Conservation (phyloP, 2,329 filamentous ascomycete genomes). For the Zymoseptoria passerinii region DNA sequence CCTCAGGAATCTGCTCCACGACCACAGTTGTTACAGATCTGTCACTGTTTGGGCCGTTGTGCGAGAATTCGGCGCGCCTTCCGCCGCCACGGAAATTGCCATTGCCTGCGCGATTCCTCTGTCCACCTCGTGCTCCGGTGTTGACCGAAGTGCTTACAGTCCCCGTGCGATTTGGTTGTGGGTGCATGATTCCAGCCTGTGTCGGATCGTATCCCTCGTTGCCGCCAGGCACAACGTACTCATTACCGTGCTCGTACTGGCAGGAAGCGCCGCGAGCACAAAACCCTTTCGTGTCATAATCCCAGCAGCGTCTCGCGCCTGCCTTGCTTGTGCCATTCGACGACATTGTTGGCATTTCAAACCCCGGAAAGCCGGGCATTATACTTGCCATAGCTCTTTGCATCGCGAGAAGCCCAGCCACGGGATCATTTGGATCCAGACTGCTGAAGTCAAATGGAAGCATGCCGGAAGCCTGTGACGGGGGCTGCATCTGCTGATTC, state of each 20-base stretch:
- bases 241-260: conserved; percentile 58
- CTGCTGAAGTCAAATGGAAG: conserved; percentile 42
- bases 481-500: conserved; percentile 16
- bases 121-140: conserved; percentile 33
- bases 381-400: conserved; percentile 47
- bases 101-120: conserved; percentile 29
- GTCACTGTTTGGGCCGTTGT: conserved; percentile 55
- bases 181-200: conserved; percentile 38
- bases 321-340: conserved; percentile 3
- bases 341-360: conserved; percentile 11
- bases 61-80: conserved; percentile 53
- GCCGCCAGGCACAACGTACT: conserved; percentile 39
- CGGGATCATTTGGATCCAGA: conserved; percentile 44
- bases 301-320: conserved; percentile 48
- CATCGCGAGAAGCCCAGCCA: conserved; percentile 55
- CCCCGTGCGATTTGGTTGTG: conserved; percentile 17
- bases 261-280: conserved; percentile 61
- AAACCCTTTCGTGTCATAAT: conserved; percentile 66
- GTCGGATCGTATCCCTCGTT: conserved; percentile 52
- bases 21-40: conserved; percentile 60
- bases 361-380: conserved; percentile 36
- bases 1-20: conserved; percentile 68
- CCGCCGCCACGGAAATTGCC: conserved; percentile 25
- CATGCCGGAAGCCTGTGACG: conserved; percentile 37
- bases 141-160: conserved; percentile 15